Conservation (phyloP, 805 yeast species). For the Wickerhamiella occidentalis region DNA sequence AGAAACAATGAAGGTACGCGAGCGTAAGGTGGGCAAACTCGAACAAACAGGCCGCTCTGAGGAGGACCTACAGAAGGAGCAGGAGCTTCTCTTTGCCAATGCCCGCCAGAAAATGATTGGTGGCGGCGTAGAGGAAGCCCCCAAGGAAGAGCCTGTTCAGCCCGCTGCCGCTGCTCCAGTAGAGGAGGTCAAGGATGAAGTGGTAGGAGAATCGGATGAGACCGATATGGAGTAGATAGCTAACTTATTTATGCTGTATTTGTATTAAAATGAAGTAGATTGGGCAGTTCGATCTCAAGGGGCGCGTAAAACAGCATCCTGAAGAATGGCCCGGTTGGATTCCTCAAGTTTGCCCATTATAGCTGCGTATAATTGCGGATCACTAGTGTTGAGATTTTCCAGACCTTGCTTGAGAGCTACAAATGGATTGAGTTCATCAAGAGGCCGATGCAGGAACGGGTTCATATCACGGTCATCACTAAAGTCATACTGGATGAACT, state of each 20-base stretch:
- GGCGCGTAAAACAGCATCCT: constrained; percentile 26
- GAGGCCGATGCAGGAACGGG: constrained; percentile 53
- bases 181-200: neutral
- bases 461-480: constrained; percentile 71
- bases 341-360: constrained; percentile 33
- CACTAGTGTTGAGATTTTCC: constrained; percentile 36
- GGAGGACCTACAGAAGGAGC: constrained; percentile 83
- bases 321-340: constrained; percentile 30
- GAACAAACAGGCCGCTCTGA: constrained; percentile 86
- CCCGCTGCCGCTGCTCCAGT: neutral
- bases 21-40: constrained; percentile 81
- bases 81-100: constrained; percentile 69
- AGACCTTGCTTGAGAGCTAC: constrained; percentile 49
- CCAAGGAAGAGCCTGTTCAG: neutral
- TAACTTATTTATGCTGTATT: constrained; percentile 4
- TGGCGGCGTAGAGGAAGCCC: neutral
- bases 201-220: constrained; percentile 3
- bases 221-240: constrained; percentile 6
- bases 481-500: constrained; percentile 27
- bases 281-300: too few species aligned
- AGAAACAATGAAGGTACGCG: constrained; percentile 73
- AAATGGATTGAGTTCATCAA: constrained; percentile 67
- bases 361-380: constrained; percentile 37
- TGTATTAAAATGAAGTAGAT: neutral
- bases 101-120: constrained; percentile 22